Conservation (phyloP, 768 basidiomycete genomes). For the Leccinum sublutescens region DNA sequence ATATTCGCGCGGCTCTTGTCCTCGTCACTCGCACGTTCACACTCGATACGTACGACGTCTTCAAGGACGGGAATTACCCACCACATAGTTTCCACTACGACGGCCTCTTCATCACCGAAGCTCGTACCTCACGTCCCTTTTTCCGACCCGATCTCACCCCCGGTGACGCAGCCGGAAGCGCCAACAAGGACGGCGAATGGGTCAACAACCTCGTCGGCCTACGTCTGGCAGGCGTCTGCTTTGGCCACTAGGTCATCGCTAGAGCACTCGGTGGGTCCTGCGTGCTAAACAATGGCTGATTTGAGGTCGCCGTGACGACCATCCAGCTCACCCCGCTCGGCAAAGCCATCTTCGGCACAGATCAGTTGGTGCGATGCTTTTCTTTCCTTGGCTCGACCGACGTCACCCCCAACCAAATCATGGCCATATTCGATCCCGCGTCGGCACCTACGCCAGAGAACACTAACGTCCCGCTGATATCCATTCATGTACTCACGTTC, state of each 20-base stretch:
- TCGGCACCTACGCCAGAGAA: neutral
- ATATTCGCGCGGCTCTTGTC: conserved; percentile 52
- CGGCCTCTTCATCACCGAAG: conserved; percentile 78
- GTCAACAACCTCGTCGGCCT: conserved; percentile 64
- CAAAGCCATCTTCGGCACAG: conserved; percentile 60
- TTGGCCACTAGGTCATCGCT: conserved; percentile 84
- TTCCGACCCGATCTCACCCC: neutral
- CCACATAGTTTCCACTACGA: conserved; percentile 52
- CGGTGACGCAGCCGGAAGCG: conserved; percentile 58
- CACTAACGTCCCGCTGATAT: neutral
- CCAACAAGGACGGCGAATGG: conserved; percentile 77
- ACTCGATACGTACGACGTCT: conserved; percentile 69
- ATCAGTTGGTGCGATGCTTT: conserved; percentile 35
- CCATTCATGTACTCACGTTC: neutral
- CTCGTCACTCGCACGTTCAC: conserved; percentile 38
- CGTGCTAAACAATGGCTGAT: conserved; percentile 60
- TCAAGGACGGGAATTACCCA: conserved; percentile 54
- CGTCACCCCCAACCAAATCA: neutral
- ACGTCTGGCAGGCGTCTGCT: conserved; percentile 74
- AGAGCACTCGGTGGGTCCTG: conserved; percentile 73
- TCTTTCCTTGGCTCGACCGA: neutral
- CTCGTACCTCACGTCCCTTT: conserved; percentile 46
- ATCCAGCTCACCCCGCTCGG: conserved; percentile 71
- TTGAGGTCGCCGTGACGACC: conserved; percentile 81
- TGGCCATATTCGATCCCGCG: neutral